A percentile compares a stretch with the other conserved stretches of the same genome.
phyloP scores from a whole-genome alignment of 2,329 filamentous ascomycete species.

The Herpomyces periplanetae region DNA sequence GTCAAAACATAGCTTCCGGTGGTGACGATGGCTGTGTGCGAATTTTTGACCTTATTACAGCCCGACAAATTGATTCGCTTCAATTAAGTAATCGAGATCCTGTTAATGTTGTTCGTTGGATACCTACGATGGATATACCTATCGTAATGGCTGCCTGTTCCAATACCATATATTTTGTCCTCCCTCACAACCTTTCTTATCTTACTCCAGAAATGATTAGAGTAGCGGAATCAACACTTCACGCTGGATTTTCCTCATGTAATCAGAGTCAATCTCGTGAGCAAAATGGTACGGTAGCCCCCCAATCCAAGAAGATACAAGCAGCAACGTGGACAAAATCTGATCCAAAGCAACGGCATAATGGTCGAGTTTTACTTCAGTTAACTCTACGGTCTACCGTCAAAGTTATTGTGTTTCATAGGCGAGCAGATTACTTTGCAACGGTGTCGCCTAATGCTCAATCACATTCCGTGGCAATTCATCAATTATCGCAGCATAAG shows the following conservation, averaged over 20 bases:
- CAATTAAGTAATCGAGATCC: conserved; percentile 35
- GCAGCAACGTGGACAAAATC: conserved; percentile 53
- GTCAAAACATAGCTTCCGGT: conserved; percentile 53
- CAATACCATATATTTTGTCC: conserved; percentile 47
- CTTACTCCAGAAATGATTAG: conserved; percentile 31
- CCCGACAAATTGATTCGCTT: conserved; percentile 50
- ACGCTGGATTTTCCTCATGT: conserved; percentile 47
- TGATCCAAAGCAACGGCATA: conserved; percentile 25
- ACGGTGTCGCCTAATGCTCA: conserved; percentile 51
- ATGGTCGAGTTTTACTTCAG: conserved; percentile 39
- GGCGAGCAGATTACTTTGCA: conserved; percentile 67
- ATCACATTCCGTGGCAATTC: conserved; percentile 49
- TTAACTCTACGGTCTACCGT: conserved; percentile 38
- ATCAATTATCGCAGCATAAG: conserved; percentile 72
- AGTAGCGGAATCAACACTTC: conserved; percentile 31
- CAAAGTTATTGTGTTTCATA: conserved; percentile 73
- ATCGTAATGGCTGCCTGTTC: conserved; percentile 50
- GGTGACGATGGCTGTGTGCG: conserved; percentile 75
- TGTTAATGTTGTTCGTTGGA: conserved; percentile 59
- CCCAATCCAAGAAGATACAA: conserved; percentile 23
- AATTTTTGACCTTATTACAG: conserved; percentile 55
- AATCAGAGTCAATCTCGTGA: conserved; percentile 13
- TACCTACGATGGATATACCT: conserved; percentile 37
- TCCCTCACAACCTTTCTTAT: conserved; percentile 21
- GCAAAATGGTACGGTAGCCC: conserved; percentile 12